Evolutionary conservation across 225 moss, liverwort and hornwort genomes (phyloP).

Genomic region (Pseudoscleropodium purum): DNA sequence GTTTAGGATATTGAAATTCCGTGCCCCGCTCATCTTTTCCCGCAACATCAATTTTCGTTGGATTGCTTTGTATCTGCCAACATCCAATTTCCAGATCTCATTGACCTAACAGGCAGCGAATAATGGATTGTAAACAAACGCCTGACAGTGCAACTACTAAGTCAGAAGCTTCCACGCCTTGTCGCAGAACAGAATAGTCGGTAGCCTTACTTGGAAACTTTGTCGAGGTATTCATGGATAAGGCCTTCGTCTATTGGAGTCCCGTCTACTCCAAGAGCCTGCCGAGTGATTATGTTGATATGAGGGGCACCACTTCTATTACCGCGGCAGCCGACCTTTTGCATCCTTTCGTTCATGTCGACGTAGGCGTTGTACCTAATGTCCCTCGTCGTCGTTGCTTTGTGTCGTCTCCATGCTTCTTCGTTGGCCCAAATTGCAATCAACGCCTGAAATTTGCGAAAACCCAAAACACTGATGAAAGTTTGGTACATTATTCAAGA

Average conservation of each 20-base stretch:
- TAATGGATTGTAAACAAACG: not conserved
- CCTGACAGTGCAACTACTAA: not conserved
- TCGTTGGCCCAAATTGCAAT: conserved; percentile 14
- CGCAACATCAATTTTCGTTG: conserved; percentile 14
- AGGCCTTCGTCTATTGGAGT: not conserved
- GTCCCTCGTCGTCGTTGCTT: conserved; percentile 14
- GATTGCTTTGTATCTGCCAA: conserved; percentile 16
- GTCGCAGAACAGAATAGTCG: not conserved
- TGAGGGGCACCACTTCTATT: conserved; percentile 23
- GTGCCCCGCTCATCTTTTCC: conserved; percentile 8
- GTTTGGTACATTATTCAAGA: too few relatives aligned
- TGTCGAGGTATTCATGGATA: not conserved
- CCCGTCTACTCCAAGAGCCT: not conserved
- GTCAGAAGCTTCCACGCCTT: not conserved
- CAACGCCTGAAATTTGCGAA: conserved; percentile 6
- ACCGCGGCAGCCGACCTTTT: conserved; percentile 8
- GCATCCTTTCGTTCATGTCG: conserved; percentile 9
- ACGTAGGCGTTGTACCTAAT: conserved; percentile 15
- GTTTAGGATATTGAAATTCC: conserved; percentile 24
- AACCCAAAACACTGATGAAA: not conserved
- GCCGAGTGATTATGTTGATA: conserved; percentile 36
- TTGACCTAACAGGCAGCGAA: not conserved
- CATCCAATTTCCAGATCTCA: not conserved
- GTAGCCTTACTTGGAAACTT: conserved; percentile 10
- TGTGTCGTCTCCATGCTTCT: conserved; percentile 12